Base-by-base conservation (phyloP, 108 stramenopile species). In the Cyclotella cryptica region DNA sequence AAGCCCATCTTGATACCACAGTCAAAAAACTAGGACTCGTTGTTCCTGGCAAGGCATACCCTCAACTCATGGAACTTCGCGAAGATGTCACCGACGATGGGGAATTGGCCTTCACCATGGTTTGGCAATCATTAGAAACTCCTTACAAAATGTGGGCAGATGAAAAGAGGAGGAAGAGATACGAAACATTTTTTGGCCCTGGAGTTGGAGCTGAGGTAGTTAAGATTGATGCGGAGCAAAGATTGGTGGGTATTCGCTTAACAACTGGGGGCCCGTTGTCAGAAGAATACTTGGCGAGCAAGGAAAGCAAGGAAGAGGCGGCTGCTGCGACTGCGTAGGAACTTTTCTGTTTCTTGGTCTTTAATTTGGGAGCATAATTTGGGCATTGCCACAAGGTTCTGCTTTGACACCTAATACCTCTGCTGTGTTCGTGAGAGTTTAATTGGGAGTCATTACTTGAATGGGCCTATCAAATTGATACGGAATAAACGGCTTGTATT, bases 91-190 rank as follows among this genome's bases (percentile, higher is more conserved):
- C 60, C 6, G 75, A 84, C 10, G 85, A 93, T 47, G 92, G 92
- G 6, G 90, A 94, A 52, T 74, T 94, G 72, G 85, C 89, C 8
- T 98, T 98, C 77, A 90, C 93, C 57, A 95, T 98, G 95, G 91
- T 98, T 0, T 98, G 95, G 90, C 95, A 97, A 85, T 91, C 91
- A 9, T 28, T 88, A 27, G 96, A 95, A 59, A 98, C 98, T 17
- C 98, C 98, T 44, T 98, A 92, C 92, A 97, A 97, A 84, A 88
- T 94, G 88, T 98, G 98, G 98, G 96, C 95, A 26, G 98, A 98
- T 63, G 95, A 96, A 66, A 90, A 93, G 72, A 86, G 97, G 29
- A 78, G 96, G 41, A 81, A 90, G 71, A 94, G 94, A 72, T 98
- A 98, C 74, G 96, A 94, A 68, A 93, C 92, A 18, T 98, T 94